Conservation (phyloP, 2,329 filamentous ascomycete genomes). For the Neophaeococcomyces aloes region DNA sequence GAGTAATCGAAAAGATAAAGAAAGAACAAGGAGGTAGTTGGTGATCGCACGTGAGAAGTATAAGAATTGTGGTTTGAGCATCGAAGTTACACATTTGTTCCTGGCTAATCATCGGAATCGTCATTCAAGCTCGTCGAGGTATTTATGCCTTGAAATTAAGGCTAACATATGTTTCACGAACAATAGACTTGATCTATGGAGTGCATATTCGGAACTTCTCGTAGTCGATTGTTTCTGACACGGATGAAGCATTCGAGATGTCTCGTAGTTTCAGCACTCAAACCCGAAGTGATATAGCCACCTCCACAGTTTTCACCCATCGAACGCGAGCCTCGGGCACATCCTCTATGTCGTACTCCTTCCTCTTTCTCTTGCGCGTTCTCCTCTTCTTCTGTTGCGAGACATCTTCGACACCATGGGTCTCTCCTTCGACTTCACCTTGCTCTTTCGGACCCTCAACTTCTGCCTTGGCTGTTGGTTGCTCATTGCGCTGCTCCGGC, state of each 20-base stretch:
- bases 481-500: not conserved
- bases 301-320: conserved; percentile 39
- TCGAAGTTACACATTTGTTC: not conserved
- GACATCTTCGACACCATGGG: not conserved
- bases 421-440: not conserved
- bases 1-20: not conserved
- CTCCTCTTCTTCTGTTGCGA: conserved; percentile 18
- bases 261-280: conserved; percentile 3
- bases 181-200: too few species aligned
- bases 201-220: too few species aligned
- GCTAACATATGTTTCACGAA: too few species aligned
- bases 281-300: conserved; percentile 32
- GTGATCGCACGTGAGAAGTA: not conserved
- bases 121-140: not conserved
- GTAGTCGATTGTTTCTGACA: too few species aligned
- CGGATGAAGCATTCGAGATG: too few species aligned
- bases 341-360: conserved; percentile 25
- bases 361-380: conserved; percentile 21
- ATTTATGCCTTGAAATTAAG: not conserved
- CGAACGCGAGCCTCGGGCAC: conserved; percentile 35
- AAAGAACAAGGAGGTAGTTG: not conserved
- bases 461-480: not conserved
- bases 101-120: not conserved
- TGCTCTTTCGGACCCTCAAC: not conserved
- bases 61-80: not conserved